Conservation (phyloP, 805 yeast species). For the Candida ficus region DNA sequence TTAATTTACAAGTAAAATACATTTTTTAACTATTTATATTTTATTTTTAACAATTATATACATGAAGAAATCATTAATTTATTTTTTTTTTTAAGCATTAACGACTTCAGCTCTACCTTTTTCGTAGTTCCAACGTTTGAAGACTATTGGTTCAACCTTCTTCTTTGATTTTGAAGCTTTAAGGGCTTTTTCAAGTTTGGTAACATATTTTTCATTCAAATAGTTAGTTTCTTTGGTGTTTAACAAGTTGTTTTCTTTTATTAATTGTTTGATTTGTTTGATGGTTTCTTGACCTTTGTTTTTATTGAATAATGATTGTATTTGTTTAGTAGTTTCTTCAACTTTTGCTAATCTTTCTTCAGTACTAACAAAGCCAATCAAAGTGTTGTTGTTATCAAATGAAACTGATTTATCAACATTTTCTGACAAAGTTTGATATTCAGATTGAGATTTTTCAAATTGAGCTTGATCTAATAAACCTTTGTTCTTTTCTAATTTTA, state of each 20-base stretch:
- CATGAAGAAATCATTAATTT: not conserved
- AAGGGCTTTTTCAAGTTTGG: constrained; percentile 50
- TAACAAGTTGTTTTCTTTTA: constrained; percentile 30
- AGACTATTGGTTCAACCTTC: constrained; percentile 34
- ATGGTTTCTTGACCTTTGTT: constrained; percentile 27
- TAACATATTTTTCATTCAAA: constrained; percentile 10
- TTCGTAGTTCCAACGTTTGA: constrained; percentile 58
- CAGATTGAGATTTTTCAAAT: constrained; percentile 19
- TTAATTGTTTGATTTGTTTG: constrained; percentile 36
- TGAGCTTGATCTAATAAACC: constrained; percentile 28
- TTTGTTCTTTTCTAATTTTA: constrained; percentile 24
- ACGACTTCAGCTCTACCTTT: constrained; percentile 45
- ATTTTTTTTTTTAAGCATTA: constrained; percentile 24
- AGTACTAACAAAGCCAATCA: constrained; percentile 34
- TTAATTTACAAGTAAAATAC: too few species aligned
- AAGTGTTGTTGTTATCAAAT: constrained; percentile 39
- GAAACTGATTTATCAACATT: constrained; percentile 41
- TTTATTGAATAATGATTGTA: constrained; percentile 12
- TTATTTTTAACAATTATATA: constrained; percentile 2
- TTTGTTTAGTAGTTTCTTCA: constrained; percentile 19
- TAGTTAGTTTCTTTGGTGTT: constrained; percentile 33
- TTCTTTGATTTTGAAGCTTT: constrained; percentile 38
- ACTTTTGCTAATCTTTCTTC: constrained; percentile 28
- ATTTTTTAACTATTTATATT: too few species aligned
- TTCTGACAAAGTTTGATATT: constrained; percentile 32